Evolutionary conservation across 1,284 basidiomycete species (phyloP), one percentile per base, ranked within the genome.

Genomic region (Hortiboletus rubellus): DNA sequence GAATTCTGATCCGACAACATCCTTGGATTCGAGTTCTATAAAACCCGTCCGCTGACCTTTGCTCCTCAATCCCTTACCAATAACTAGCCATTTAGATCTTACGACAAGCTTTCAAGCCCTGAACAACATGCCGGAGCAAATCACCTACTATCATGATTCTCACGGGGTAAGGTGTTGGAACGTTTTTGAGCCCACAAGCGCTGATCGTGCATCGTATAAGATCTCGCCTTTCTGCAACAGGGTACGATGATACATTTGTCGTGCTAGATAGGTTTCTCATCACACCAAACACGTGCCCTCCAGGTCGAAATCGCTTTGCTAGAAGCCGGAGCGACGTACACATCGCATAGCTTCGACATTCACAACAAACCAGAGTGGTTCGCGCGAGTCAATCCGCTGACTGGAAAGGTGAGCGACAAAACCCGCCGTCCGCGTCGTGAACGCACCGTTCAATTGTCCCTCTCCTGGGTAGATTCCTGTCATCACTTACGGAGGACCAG

Each of bases 401-500:
- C 55, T 1, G 64, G 61, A 18, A 65, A 66, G 55, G 65, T 60
- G 14, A 38, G 46, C 31, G 5, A 24, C 6, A 1, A 24, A 12
- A 4, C 4, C 7, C 12, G 10, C 12, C 11, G 12, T 31, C 37
- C 14, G 15, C 30, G 5, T 11, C 17, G 8, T 22, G 6, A 15
- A 7, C 7, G 22, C 38, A 27, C 5, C 17, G 43, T 12, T n/a
- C 30, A 41, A 30, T 15, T 3, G 10, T 12, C n/a, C 15, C 7
- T n/a, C 8, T 14, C 5, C 22, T 27, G n/a, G 7, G 34, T 24
- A 82, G 81, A 76, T 86, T 15, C 85, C 84, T 10, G 80, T 79
- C 0, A 69, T 86, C 40, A 73, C 82, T 1, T 87, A 83, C 52
- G 85, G 85, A 42, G 85, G 84, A 0, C 82, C 85, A 3, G 76